These are phyloP conservation scores for Athelia sp. DNA, from an alignment of 1,284 basidiomycete genomes.

Conservation along the genomic window DNA sequence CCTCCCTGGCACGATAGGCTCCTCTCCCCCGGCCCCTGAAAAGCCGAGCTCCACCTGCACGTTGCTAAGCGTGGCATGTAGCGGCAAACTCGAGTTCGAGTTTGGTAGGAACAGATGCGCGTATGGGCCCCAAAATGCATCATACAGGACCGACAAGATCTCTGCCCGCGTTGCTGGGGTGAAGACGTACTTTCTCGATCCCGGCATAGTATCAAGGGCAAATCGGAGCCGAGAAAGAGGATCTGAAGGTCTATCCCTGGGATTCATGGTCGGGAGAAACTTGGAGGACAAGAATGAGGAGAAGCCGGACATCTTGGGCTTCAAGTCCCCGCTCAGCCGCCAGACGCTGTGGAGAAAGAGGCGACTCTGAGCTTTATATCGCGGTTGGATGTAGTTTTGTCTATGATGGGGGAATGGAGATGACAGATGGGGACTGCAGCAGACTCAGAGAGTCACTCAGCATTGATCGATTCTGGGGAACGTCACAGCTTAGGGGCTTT, in stretches of 20 bases:
- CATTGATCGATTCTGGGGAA: not conserved
- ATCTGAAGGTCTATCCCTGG: conserved; percentile 48
- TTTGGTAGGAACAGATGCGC: conserved; percentile 64
- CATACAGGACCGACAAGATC: conserved; percentile 73
- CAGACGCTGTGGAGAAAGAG: no score
- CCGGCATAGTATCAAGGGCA: conserved; percentile 73
- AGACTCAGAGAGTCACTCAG: no score
- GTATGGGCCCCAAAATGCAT: conserved; percentile 74
- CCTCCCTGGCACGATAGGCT: conserved; percentile 55
- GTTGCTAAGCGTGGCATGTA: conserved; percentile 59
- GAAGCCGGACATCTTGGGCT: conserved; percentile 34
- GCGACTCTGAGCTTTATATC: no score
- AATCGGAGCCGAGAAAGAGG: conserved; percentile 67
- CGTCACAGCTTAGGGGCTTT: not conserved
- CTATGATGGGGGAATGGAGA: no score
- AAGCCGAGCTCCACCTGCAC: conserved; percentile 56
- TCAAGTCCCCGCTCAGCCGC: no score
- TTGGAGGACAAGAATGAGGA: conserved; percentile 46
- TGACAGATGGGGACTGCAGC: no score
- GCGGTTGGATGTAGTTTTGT: no score
- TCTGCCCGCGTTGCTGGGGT: conserved; percentile 66
- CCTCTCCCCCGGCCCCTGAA: conserved; percentile 49
- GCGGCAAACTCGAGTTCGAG: conserved; percentile 53
- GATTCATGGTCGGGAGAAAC: conserved; percentile 44
- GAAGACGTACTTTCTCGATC: conserved; percentile 70